phyloP scores from a whole-genome alignment of 257 asterid genomes.

The Leptodermis oblonga region DNA sequence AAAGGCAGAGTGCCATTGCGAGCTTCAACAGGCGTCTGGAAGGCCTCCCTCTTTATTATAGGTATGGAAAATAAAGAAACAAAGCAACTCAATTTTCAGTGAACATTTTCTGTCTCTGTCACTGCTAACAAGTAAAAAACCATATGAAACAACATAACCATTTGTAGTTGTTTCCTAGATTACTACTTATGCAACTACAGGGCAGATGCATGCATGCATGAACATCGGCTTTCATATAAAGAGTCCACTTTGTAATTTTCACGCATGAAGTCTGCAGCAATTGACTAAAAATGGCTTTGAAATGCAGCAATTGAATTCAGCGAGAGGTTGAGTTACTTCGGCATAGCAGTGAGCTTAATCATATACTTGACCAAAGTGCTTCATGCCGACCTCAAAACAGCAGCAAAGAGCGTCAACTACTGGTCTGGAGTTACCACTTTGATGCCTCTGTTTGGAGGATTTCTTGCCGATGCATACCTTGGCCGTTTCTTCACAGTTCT shows the following conservation, averaged over 20 bases:
- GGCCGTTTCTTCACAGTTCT: constrained; percentile 83
- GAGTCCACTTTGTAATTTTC: no score
- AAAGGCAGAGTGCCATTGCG: constrained; percentile 73
- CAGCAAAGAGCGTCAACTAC: constrained; percentile 66
- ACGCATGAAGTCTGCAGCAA: no score
- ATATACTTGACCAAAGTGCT: constrained; percentile 77
- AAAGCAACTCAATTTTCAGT: not conserved
- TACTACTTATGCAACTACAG: no score
- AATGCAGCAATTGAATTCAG: constrained; percentile 76
- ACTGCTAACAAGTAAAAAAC: not conserved
- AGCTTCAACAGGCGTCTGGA: constrained; percentile 86
- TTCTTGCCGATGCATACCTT: constrained; percentile 76
- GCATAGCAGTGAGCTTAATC: constrained; percentile 68
- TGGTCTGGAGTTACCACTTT: constrained; percentile 84
- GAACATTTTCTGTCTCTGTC: not conserved
- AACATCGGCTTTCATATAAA: no score
- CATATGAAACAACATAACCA: not conserved
- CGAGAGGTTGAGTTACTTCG: constrained; percentile 86
- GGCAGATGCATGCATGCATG: no score
- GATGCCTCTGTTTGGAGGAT: constrained; percentile 90
- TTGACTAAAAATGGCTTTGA: no score
- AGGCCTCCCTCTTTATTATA: constrained; percentile 76
- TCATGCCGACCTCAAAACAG: constrained; percentile 65
- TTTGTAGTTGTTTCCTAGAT: no score
- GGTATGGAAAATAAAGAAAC: constrained; percentile 43